A percentile compares a stretch with the other conserved stretches of the same genome.
phyloP scores from a whole-genome alignment of 208 protist genomes.

The Acanthamoeba royreba region DNA sequence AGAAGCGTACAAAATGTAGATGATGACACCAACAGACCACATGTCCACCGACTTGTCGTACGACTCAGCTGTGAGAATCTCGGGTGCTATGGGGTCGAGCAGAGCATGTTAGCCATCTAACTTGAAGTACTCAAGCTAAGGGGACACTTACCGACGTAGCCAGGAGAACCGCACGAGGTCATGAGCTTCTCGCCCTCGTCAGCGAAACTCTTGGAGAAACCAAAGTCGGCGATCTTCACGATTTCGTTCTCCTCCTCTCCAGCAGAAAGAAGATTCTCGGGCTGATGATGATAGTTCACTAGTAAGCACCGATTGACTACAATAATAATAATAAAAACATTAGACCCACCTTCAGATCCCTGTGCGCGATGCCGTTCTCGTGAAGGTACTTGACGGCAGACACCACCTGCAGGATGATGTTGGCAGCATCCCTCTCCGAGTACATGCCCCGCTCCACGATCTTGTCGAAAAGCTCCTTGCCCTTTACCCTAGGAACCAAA shows the following conservation, averaged over 20 bases:
- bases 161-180: conserved; percentile 75
- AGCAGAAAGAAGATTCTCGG: conserved; percentile 9
- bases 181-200: conserved; percentile 52
- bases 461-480: conserved; percentile 76
- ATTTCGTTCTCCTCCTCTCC: background rate
- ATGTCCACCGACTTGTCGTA: conserved; percentile 35
- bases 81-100: conserved; percentile 51
- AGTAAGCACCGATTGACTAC: too few relatives aligned
- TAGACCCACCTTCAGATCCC: conserved; percentile 73
- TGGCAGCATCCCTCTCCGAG: conserved; percentile 69
- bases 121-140: background rate
- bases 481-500: conserved; percentile 59
- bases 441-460: conserved; percentile 74
- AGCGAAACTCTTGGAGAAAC: conserved; percentile 22
- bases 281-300: background rate
- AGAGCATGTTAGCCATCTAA: background rate
- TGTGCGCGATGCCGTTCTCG: conserved; percentile 63
- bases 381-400: conserved; percentile 69
- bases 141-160: conserved; percentile 66
- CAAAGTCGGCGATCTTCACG: conserved; percentile 45
- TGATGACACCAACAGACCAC: conserved; percentile 8
- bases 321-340: too few relatives aligned
- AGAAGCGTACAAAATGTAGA: conserved; percentile 48
- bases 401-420: conserved; percentile 64
- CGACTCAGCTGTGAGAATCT: conserved; percentile 53